Conservation (phyloP, 2,329 filamentous ascomycete species). For the Penicillium brevicompactum region DNA sequence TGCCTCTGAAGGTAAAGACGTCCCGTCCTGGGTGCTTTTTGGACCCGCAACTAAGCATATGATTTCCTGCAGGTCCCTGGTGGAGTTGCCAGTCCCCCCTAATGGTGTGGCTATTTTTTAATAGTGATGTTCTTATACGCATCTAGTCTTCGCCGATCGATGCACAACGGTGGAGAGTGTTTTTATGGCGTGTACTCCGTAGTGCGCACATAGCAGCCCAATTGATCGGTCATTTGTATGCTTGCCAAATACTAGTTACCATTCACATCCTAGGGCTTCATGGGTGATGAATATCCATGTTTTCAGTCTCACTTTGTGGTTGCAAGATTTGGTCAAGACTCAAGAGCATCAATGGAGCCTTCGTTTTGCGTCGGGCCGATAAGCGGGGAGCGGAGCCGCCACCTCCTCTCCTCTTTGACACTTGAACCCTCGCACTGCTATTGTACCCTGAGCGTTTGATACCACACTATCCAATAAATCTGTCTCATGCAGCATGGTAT, state of each 20-base stretch:
- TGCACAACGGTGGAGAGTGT: no score
- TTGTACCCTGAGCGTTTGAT: not conserved
- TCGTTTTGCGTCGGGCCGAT: not conserved
- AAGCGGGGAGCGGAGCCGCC: not conserved
- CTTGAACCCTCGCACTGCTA: not conserved
- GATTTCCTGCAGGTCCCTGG: conserved; percentile 41
- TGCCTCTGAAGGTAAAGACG: conserved; percentile 46
- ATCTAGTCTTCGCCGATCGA: no score
- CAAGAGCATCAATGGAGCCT: not conserved
- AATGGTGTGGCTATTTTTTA: conserved; percentile 50
- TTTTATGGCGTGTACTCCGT: no score
- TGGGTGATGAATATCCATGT: no score
- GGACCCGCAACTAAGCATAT: not conserved
- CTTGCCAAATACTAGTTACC: no score
- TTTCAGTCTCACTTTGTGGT: no score
- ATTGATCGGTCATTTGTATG: no score
- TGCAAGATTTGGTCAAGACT: not conserved
- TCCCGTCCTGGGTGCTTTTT: conserved; percentile 12
- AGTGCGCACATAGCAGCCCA: no score
- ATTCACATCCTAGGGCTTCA: no score
- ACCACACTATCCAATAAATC: no score
- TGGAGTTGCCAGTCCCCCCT: conserved; percentile 50
- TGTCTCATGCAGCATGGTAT: conserved; percentile 15
- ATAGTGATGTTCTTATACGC: not conserved
- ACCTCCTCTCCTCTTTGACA: not conserved